Base-by-base conservation (phyloP, 129 eudicot species). In the Artemisia argyi region DNA sequence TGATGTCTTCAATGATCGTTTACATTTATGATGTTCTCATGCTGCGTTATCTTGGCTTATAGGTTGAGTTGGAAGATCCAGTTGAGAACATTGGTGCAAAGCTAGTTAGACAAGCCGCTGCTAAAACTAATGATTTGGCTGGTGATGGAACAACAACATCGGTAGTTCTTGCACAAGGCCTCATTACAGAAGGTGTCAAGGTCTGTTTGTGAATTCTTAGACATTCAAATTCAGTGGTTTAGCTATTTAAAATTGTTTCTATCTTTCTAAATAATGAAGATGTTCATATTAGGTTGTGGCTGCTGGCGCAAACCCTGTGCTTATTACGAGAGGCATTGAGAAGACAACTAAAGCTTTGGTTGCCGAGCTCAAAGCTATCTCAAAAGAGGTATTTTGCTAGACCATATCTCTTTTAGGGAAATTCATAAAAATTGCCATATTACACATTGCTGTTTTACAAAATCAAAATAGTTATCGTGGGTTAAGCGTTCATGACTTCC, bases 71-170 rank as follows among this genome's bases (percentile, higher is more conserved):
- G 49, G 76, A 72, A 48, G 76, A 72, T 24, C 76, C 68, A 15
- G 97, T 90, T 46, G 97, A 90, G 74, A 93, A 93, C 82, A 93
- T 93, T 69, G 97, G 98, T 63, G 98, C 97, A 56, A 87, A 87
- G 65, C 75, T 93, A 72, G 98, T 93, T 53, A 83, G 97, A 80
- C 97, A 93, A 78, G 98, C 97, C 0, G 96, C 98, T 82, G 89
- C 97, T 12, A 93, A 87, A 80, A 93, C 97, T 69, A 93, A 93
- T 80, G 98, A 90, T 44, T 82, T 93, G 84, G 98, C 97, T 66
- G 97, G 98, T 60, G 97, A 93, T 77, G 97, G 98, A 63, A 93
- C 98, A 11, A 90, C 98, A 3, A 93, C 98, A 51, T 93, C 98
- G 6, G 98, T 93, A 35, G 98, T 93, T 20, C 92, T 93, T 65